These are phyloP conservation scores for Ganoderma multipileum DNA, from an alignment of 1,284 basidiomycete genomes.

Conservation along the genomic window DNA sequence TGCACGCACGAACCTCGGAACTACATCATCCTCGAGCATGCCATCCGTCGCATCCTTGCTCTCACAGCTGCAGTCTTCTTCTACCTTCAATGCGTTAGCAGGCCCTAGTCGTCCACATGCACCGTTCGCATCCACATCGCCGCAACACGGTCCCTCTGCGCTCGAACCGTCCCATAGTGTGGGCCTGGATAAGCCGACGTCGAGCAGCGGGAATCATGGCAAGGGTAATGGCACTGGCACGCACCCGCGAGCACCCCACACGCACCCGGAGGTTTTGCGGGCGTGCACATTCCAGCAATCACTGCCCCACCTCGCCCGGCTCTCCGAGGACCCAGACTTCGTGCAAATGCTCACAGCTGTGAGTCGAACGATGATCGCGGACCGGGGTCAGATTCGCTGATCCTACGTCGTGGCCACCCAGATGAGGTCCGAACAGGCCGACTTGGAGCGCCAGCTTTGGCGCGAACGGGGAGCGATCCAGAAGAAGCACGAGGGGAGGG, in stretches of 20 bases:
- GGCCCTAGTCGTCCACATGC: constrained; percentile 14
- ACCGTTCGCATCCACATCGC: constrained; percentile 1
- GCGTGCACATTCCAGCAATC: constrained; percentile 69
- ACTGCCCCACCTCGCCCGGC: constrained; percentile 59
- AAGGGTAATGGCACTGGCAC: constrained; percentile 7
- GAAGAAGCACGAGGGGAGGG: constrained; percentile 70
- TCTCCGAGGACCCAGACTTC: constrained; percentile 59
- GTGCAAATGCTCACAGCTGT: constrained; percentile 46
- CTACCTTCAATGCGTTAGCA: constrained; percentile 22
- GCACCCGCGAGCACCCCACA: constrained; percentile 22
- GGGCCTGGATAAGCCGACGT: constrained; percentile 16
- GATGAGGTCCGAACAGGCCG: constrained; percentile 71
- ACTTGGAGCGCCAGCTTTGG: constrained; percentile 69
- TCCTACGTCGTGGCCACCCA: constrained; percentile 27
- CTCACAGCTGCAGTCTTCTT: constrained; percentile 59
- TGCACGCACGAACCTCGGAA: neutral
- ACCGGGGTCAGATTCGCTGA: constrained; percentile 7
- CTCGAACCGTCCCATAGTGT: constrained; percentile 15
- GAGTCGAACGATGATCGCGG: constrained; percentile 47
- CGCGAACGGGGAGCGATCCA: constrained; percentile 66
- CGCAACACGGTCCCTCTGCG: constrained; percentile 7
- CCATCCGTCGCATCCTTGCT: constrained; percentile 68
- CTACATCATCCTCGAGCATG: constrained; percentile 2
- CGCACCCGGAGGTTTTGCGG: constrained; percentile 47
- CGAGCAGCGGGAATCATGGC: neutral